Evolutionary conservation across 1,139 yeast genomes (phyloP).

Genomic region (Kurtzmaniella natalensis): DNA sequence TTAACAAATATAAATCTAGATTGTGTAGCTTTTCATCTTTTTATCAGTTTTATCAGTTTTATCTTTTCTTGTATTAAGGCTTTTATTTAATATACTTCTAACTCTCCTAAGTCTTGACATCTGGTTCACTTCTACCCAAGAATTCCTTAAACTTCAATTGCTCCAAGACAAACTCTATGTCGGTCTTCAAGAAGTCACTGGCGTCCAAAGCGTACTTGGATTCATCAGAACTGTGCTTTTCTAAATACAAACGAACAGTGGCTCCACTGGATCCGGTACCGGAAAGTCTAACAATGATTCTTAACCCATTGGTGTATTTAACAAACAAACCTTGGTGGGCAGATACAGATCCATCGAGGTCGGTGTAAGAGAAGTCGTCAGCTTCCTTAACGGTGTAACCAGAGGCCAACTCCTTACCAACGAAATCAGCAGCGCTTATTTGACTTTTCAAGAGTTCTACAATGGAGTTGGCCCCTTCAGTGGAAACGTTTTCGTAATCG

Average conservation of each 20-base stretch:
- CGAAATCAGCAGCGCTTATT: constrained; percentile 27
- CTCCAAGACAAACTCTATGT: constrained; percentile 58
- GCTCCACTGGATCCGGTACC: constrained; percentile 99
- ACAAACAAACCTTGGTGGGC: constrained; percentile 88
- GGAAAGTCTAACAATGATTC: constrained; percentile 86
- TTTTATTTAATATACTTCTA: no score
- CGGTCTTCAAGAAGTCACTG: constrained; percentile 64
- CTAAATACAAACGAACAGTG: constrained; percentile 89
- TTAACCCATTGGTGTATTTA: constrained; percentile 75
- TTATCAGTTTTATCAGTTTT: no score
- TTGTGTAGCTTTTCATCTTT: no score
- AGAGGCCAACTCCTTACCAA: constrained; percentile 41
- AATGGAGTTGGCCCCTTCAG: constrained; percentile 71
- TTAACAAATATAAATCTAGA: no score
- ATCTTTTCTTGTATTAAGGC: no score
- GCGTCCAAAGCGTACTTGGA: constrained; percentile 49
- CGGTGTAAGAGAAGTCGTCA: constrained; percentile 89
- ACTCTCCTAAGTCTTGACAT: constrained; percentile 63
- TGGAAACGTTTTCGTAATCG: constrained; percentile 81
- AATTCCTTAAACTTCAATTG: constrained; percentile 70
- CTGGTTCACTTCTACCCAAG: constrained; percentile 83
- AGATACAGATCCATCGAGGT: constrained; percentile 89
- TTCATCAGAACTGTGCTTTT: constrained; percentile 68
- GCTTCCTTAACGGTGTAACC: constrained; percentile 62
- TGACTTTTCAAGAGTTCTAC: constrained; percentile 50